Evolutionary conservation across 495 filamentous ascomycete species (phyloP).

Genomic region (Penicillium egyptiacum): DNA sequence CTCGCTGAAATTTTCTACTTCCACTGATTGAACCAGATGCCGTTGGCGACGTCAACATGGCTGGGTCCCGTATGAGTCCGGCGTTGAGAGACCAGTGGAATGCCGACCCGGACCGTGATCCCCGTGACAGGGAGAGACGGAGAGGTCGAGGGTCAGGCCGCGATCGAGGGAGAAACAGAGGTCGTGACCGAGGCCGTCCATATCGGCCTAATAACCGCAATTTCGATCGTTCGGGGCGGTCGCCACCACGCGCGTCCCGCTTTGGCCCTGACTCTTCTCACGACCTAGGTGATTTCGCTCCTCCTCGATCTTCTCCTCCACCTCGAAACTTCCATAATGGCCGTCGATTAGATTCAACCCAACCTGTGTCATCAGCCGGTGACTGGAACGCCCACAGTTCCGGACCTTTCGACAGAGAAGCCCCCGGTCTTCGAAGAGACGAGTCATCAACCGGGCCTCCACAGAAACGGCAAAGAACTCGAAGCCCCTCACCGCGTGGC

Average conservation of each 20-base stretch:
- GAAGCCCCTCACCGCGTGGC: conserved; percentile 45
- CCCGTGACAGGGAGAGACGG: conserved; percentile 38
- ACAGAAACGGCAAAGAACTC: conserved; percentile 47
- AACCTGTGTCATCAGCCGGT: conserved; percentile 17
- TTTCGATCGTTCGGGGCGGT: conserved; percentile 34
- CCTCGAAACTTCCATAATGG: conserved; percentile 15
- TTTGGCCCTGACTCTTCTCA: conserved; percentile 34
- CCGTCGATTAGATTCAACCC: conserved; percentile 18
- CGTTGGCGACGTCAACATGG: conserved; percentile 49
- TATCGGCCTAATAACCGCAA: conserved; percentile 33
- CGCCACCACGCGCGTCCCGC: conserved; percentile 41
- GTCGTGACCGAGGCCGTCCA: conserved; percentile 37
- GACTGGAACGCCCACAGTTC: conserved; percentile 23
- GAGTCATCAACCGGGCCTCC: conserved; percentile 37
- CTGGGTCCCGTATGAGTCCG: conserved; percentile 58
- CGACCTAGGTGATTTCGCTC: conserved; percentile 33
- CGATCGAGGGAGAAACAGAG: conserved; percentile 38
- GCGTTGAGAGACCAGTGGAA: conserved; percentile 59
- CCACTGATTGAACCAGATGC: conserved; percentile 40
- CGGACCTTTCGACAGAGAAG: conserved; percentile 26
- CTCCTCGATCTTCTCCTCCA: conserved; percentile 37
- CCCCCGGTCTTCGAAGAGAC: conserved; percentile 27
- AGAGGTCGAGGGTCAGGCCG: conserved; percentile 43
- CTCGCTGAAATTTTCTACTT: conserved; percentile 8
- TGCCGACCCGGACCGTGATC: conserved; percentile 46